Conservation (phyloP, 106 monocot species). For the Narthecium ossifragum region DNA sequence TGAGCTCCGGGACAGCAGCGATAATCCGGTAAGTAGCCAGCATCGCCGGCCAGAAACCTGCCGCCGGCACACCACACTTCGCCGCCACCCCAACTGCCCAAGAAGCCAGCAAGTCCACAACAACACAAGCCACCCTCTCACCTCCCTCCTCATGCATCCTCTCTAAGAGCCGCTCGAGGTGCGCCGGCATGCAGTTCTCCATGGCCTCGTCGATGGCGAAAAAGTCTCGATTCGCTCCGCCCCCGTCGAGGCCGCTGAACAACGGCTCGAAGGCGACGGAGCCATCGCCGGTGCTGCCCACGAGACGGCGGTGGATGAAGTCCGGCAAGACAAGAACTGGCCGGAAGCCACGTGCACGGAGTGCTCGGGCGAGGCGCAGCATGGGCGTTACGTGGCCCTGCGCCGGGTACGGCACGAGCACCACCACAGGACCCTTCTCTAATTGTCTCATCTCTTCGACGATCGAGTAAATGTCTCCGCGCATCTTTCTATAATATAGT, state of each 20-base stretch:
- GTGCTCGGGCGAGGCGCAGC: constrained; percentile 41
- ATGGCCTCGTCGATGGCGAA: constrained; percentile 33
- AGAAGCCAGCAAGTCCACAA: constrained; percentile 70
- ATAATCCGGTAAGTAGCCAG: constrained; percentile 41
- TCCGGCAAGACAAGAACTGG: constrained; percentile 37
- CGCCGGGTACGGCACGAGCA: constrained; percentile 67
- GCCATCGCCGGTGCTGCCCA: background rate
- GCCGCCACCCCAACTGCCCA: constrained; percentile 57
- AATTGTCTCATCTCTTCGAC: background rate
- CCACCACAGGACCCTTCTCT: background rate
- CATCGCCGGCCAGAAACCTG: constrained; percentile 87
- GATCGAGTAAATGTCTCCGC: no score
- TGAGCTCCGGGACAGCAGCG: constrained; percentile 45
- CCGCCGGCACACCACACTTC: constrained; percentile 24
- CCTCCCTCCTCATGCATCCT: constrained; percentile 3
- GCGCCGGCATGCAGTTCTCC: constrained; percentile 43
- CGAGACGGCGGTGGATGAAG: constrained; percentile 43
- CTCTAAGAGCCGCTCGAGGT: constrained; percentile 35
- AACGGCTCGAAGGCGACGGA: constrained; percentile 21
- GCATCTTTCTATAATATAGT: no score
- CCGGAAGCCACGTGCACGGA: constrained; percentile 27
- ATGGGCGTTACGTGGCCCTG: constrained; percentile 75
- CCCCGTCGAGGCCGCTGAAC: constrained; percentile 20
- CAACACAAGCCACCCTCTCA: constrained; percentile 21
- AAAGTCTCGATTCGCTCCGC: constrained; percentile 21